Evolutionary conservation across 2,329 filamentous ascomycete species (phyloP), one percentile per base, ranked within the genome.

Genomic region (Penicillium decumbens): DNA sequence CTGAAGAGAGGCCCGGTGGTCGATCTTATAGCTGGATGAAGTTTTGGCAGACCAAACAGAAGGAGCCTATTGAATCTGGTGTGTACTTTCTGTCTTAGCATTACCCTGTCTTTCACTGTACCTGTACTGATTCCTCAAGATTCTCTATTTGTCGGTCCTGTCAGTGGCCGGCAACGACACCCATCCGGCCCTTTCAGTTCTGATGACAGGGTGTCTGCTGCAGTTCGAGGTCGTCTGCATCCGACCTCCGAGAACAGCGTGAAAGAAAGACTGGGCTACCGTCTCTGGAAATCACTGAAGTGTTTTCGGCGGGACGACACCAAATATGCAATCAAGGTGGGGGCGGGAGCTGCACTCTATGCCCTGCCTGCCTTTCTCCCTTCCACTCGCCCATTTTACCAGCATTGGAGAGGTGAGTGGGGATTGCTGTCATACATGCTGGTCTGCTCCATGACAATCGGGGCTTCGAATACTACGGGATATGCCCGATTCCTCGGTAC

Each of bases 381-480:
- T 0, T 74, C 79, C 7, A 95, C 90, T 2, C 78, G 90, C 45
- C 87, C 88, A 0, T 79, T 87, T 18, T 98, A 96, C 67, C 79
- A 83, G 45, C 85, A 86, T 62, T 97, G 91, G 89, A 80, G 92
- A 66, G 92, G 92, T 27, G 93, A 98, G 77, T 98, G 93, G 93
- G 93, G 93, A 20, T 77, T 98, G 2, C 71, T 98, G 47, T 95
- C 90, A 0, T 97, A 95, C 75, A 97, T 97, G 92, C 84, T 97
- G 65, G 93, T 98, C 23, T 95, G 91, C 66, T 90, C 88, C 32
- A 97, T 96, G 90, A 98, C 92, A 0, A 92, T 96, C 20, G 93
- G 93, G 25, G 90, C 93, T 6, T 89, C 90, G 23, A 98, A 97
- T 68, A 95, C 92, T 1, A 96, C 92, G 0, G 91, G 90, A 3